These are phyloP conservation scores for Arthrobotrys sphaeroides DNA, from an alignment of 2,329 filamentous ascomycete species.

Conservation along the genomic window DNA sequence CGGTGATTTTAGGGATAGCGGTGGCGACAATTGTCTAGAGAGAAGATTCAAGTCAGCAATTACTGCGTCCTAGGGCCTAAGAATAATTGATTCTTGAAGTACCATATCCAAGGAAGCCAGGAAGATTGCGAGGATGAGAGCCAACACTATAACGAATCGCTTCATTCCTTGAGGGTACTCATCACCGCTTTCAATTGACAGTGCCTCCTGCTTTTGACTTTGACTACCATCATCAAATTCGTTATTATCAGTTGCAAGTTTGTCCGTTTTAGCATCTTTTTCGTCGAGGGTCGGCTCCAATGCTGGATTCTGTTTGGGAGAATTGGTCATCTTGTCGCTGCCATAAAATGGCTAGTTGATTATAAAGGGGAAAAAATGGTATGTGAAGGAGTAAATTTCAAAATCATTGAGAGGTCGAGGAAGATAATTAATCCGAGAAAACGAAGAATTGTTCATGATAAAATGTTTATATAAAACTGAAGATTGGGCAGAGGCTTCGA, in stretches of 20 bases:
- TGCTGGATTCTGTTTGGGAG: neutral
- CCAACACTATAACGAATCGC: constrained; percentile 63
- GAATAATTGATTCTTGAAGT: constrained; percentile 49
- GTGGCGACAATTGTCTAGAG: constrained; percentile 66
- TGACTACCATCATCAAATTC: neutral
- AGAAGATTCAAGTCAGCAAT: neutral
- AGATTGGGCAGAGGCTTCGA: too few species aligned
- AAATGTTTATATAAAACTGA: too few species aligned
- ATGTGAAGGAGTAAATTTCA: too few species aligned
- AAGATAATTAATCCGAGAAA: too few species aligned
- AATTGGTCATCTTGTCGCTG: neutral
- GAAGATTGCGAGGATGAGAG: constrained; percentile 65
- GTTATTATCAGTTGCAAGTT: neutral
- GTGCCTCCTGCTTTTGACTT: neutral
- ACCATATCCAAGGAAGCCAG: constrained; percentile 63
- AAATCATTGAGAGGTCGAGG: too few species aligned
- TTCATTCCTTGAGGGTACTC: constrained; percentile 55
- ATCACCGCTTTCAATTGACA: neutral
- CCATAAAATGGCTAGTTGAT: neutral
- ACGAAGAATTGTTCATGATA: too few species aligned
- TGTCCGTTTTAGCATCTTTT: neutral
- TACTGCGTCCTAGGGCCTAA: constrained; percentile 41
- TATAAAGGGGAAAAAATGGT: too few species aligned
- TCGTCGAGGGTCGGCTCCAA: neutral
- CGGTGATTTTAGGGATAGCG: constrained; percentile 67